Conservation (phyloP, 2,329 filamentous ascomycete species). For the Fusarium albosuccineum region DNA sequence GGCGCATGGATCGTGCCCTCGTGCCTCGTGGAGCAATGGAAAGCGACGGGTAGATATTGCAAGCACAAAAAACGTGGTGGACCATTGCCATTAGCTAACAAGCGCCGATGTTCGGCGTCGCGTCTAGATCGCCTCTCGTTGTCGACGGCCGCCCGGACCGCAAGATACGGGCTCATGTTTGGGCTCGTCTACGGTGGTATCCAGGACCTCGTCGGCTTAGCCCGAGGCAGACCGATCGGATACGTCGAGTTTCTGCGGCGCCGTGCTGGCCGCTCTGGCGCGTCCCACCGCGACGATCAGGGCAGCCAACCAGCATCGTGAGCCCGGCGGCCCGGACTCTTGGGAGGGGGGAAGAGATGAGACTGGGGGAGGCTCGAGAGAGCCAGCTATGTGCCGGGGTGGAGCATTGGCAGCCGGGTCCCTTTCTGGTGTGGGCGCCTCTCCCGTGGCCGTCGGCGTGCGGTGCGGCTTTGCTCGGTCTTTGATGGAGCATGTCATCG, state of each 20-base stretch:
- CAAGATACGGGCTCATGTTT: slow-evolving; percentile 82
- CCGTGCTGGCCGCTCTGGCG: slow-evolving; percentile 45
- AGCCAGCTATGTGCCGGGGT: slow-evolving; percentile 11
- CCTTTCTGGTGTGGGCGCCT: slow-evolving; percentile 37
- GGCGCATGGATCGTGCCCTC: not conserved
- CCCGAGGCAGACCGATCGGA: slow-evolving; percentile 78
- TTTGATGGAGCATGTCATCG: slow-evolving; percentile 35
- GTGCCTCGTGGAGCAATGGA: slow-evolving; percentile 25
- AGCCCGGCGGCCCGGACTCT: slow-evolving; percentile 20
- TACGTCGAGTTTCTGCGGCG: slow-evolving; percentile 78
- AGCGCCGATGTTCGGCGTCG: slow-evolving; percentile 47
- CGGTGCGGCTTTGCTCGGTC: slow-evolving; percentile 41
- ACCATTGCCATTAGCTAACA: slow-evolving; percentile 41
- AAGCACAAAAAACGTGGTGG: slow-evolving; percentile 21
- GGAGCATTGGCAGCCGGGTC: slow-evolving; percentile 9
- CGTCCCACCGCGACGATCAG: slow-evolving; percentile 23
- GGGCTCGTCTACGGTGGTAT: slow-evolving; percentile 84
- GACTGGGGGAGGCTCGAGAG: slow-evolving; percentile 8
- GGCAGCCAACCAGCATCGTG: slow-evolving; percentile 33
- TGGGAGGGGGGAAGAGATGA: not conserved
- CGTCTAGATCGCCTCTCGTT: slow-evolving; percentile 81
- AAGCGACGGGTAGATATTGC: slow-evolving; percentile 47
- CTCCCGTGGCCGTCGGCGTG: slow-evolving; percentile 32
- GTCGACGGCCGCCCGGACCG: slow-evolving; percentile 80
- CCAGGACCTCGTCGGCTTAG: slow-evolving; percentile 79